Conservation (phyloP, 257 asterid genomes). For the Orobanche coerulescens region DNA sequence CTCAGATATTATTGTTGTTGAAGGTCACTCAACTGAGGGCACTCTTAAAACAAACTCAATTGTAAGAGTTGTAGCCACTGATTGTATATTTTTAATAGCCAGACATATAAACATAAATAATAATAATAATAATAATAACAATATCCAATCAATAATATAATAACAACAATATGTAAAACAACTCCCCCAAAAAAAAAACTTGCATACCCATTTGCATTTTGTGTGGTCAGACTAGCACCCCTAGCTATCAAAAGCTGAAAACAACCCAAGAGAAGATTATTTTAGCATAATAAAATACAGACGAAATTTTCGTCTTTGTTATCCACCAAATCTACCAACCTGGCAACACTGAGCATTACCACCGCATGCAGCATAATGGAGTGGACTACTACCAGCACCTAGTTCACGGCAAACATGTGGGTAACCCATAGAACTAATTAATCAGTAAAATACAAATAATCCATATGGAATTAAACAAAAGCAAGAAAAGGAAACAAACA, state of each 20-base stretch:
- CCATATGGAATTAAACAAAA: too few relatives aligned
- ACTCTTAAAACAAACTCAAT: too few relatives aligned
- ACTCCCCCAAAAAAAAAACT: background rate
- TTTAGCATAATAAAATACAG: slow-evolving; percentile 2
- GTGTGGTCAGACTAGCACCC: slow-evolving; percentile 58
- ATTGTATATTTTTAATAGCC: background rate
- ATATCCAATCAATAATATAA: background rate
- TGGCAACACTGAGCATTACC: slow-evolving; percentile 81
- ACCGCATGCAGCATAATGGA: slow-evolving; percentile 91
- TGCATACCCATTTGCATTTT: slow-evolving; percentile 71
- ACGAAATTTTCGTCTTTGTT: background rate
- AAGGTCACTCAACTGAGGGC: background rate
- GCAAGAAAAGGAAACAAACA: too few relatives aligned
- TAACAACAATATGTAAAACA: background rate
- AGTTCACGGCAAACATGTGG: slow-evolving; percentile 10
- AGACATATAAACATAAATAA: background rate
- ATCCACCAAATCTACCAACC: slow-evolving; percentile 34
- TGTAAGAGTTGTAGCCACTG: background rate
- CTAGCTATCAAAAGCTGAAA: slow-evolving; percentile 66
- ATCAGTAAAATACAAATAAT: background rate
- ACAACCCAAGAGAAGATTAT: slow-evolving; percentile 2
- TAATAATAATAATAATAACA: background rate
- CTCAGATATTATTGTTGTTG: too few relatives aligned
- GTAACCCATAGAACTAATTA: background rate
- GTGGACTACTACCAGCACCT: slow-evolving; percentile 95